Conservation (phyloP, 345 rosid genomes). For the Eucalyptus curtisii region DNA sequence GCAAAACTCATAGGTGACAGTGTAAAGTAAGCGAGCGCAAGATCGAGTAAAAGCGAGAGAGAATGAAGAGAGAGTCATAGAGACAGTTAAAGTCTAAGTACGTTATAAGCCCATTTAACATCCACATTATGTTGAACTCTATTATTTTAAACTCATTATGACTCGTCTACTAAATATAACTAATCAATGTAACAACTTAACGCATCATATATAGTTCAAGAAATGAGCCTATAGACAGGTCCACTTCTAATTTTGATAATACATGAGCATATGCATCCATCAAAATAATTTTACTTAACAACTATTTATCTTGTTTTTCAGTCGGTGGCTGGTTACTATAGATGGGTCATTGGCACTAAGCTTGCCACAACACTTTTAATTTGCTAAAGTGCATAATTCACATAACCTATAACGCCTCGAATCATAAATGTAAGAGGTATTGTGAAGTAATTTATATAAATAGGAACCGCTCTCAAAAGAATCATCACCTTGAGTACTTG, state of each 20-base stretch:
- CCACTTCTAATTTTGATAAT: not conserved
- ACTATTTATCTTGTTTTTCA: not conserved
- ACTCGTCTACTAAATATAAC: fast-evolving
- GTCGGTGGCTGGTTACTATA: fast-evolving
- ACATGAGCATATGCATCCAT: not conserved
- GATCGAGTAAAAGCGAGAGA: fast-evolving
- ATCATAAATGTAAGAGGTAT: not conserved
- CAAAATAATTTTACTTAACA: not conserved
- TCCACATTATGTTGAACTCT: fast-evolving
- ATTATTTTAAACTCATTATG: not conserved
- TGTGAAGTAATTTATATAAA: not conserved
- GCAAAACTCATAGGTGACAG: fast-evolving
- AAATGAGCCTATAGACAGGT: not conserved
- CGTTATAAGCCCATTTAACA: no score
- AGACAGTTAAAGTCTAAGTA: fast-evolving
- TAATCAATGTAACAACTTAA: fast-evolving
- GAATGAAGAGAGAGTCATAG: no score
- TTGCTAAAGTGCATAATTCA: not conserved
- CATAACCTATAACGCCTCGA: not conserved
- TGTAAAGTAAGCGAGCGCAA: fast-evolving
- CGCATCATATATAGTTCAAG: not conserved
- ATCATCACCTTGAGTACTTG: not conserved
- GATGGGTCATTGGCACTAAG: fast-evolving
- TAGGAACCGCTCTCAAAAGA: not conserved
- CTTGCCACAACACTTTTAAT: fast-evolving